A percentile compares a stretch with the other conserved stretches of the same genome.
phyloP scores from a whole-genome alignment of 805 yeast genomes.

The Monosporozyma siamensis region DNA sequence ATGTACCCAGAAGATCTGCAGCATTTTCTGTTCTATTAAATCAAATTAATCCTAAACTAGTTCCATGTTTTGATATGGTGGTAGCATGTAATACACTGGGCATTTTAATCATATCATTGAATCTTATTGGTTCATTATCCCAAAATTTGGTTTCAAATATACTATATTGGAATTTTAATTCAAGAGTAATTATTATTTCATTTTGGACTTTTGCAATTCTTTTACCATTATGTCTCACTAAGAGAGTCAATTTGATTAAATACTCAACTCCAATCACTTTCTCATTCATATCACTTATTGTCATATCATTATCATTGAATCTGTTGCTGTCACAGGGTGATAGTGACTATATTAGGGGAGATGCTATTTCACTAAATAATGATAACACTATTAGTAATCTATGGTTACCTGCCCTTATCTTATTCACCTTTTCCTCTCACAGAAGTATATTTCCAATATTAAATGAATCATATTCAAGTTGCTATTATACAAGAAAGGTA shows the following conservation, averaged over 20 bases:
- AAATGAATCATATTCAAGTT: not conserved
- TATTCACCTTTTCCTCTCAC: not conserved
- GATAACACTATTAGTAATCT: too few relatives aligned
- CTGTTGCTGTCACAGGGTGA: not conserved
- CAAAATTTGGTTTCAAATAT: constrained; percentile 34
- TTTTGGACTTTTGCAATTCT: not conserved
- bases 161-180: not conserved
- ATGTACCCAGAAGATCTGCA: constrained; percentile 43
- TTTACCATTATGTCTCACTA: not conserved
- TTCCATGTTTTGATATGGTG: constrained; percentile 55
- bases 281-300: not conserved
- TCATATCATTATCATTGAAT: not conserved
- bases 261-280: not conserved
- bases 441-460: not conserved
- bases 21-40: constrained; percentile 58
- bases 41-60: constrained; percentile 49
- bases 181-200: not conserved
- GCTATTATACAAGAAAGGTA: not conserved
- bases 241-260: not conserved
- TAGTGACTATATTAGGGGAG: too few relatives aligned
- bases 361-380: too few relatives aligned
- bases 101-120: constrained; percentile 55
- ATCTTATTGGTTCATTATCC: constrained; percentile 60
- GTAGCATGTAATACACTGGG: constrained; percentile 65
- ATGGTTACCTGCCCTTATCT: not conserved